Base-by-base conservation (phyloP, 306 rosid genomes). In the Medicago lupulina region DNA sequence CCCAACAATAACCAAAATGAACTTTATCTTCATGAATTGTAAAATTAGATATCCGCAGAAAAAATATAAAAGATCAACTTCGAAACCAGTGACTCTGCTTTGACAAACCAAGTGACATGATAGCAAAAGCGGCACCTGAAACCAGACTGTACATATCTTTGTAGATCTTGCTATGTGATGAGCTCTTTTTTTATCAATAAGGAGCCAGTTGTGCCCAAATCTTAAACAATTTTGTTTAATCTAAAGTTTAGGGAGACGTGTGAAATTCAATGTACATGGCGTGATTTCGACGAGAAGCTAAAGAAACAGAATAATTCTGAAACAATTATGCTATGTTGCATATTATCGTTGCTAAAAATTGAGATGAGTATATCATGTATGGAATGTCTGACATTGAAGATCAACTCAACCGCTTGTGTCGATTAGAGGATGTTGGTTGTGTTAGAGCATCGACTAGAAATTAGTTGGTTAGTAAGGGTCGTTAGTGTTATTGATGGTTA, bases 361-460 rank as follows among this genome's bases (percentile, higher is more conserved):
- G 84, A 4, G 87, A 87, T 9, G 89, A 84, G 82, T 76, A 84
- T 69, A 77, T 89, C 9, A 87, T 79, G 86, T 87, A 83, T 80
- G 85, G 70, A 1, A 31, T 47, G 34, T 10, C 63, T 57, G 36
- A 21, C n/a, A 19, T 57, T 19, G 12, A 21, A 19, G 7, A 21
- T 57, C 31, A 4, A 23, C 34, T 57, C 62, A 57, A 23, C 13
- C 62, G 21, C 3, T 57, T 57, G 62, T 57, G 19, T 57, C 53
- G 4, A 2, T 4, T 47, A 13, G 16, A 47, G 7, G 17, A 47
- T 14, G 14, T 13, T 47, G 28, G 2, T 23, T 23, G 28, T 23
- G 2, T 23, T 23, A 23, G 28, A 23, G 28, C 28, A 23, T 23
- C 28, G 2, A 23, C 28, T 23, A 23, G 28, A 23, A 23, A 23